These are phyloP conservation scores for Linaria vulgaris DNA, from an alignment of 257 asterid species.

Conservation along the genomic window DNA sequence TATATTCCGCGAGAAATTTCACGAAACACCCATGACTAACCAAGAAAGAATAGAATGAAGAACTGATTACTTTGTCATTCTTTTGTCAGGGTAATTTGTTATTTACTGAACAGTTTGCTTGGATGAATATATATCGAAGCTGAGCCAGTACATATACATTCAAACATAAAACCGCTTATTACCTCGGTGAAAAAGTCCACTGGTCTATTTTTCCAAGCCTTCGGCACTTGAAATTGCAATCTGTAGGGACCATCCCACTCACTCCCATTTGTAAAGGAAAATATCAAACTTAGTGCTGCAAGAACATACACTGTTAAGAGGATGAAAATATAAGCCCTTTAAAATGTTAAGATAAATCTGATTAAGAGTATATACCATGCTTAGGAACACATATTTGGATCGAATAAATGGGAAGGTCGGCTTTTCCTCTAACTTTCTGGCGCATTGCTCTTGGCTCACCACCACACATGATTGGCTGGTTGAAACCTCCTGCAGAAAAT, in stretches of 20 bases:
- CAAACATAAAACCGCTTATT: background rate
- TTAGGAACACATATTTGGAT: constrained; percentile 86
- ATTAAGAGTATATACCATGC: constrained; percentile 48
- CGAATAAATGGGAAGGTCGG: constrained; percentile 69
- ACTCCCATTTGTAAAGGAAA: constrained; percentile 78
- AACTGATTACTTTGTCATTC: background rate
- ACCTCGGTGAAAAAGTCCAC: constrained; percentile 62
- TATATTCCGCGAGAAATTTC: background rate
- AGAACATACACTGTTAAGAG: background rate
- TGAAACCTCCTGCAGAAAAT: constrained; percentile 70
- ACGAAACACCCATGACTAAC: background rate
- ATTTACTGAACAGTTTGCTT: background rate
- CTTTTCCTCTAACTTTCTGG: constrained; percentile 68
- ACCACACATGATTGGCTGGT: constrained; percentile 96
- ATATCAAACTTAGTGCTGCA: constrained; percentile 81
- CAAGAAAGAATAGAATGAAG: too few species aligned
- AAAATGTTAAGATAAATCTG: background rate
- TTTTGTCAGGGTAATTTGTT: background rate
- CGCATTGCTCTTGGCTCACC: constrained; percentile 92
- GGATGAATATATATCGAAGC: background rate
- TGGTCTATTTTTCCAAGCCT: constrained; percentile 67
- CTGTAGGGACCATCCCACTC: constrained; percentile 93
- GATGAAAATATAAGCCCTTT: background rate
- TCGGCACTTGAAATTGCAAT: constrained; percentile 77
- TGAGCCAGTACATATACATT: background rate